phyloP scores from a whole-genome alignment of 1,284 basidiomycete genomes.

The Ustilago bromivora region DNA sequence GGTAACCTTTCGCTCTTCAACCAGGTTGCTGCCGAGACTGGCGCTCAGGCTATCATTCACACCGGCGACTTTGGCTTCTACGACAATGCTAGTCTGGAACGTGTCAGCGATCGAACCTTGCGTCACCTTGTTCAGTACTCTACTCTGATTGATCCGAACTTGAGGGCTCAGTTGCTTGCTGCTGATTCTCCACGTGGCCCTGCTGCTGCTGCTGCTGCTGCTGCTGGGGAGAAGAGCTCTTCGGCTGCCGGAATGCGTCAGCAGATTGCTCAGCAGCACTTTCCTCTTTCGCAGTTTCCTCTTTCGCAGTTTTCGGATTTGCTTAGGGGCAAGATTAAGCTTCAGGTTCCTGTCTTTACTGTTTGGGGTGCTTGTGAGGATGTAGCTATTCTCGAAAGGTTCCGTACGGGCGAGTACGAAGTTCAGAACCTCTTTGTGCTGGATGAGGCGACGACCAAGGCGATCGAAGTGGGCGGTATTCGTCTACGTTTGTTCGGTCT shows the following conservation, averaged over 20 bases:
- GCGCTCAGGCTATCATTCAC: constrained; percentile 85
- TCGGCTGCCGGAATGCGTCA: constrained; percentile 53
- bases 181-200: constrained; percentile 72
- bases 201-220: constrained; percentile 25
- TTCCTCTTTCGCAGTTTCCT: constrained; percentile 76
- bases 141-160: constrained; percentile 86
- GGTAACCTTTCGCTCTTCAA: constrained; percentile 83
- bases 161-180: constrained; percentile 83
- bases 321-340: constrained; percentile 75
- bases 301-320: constrained; percentile 95
- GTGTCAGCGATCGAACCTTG: constrained; percentile 91
- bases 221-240: constrained; percentile 27
- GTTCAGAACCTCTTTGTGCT: constrained; percentile 84
- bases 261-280: constrained; percentile 68
- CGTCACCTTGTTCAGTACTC: constrained; percentile 97
- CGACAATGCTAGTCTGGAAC: constrained; percentile 82
- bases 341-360: constrained; percentile 86
- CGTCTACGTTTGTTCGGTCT: constrained; percentile 92
- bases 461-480: constrained; percentile 90
- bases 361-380: constrained; percentile 99
- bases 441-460: constrained; percentile 91
- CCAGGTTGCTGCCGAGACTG: constrained; percentile 89
- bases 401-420: constrained; percentile 83
- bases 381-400: constrained; percentile 89
- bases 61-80: constrained; percentile 99